These are phyloP conservation scores for Cudoniella acicularis DNA, from an alignment of 495 filamentous ascomycete species.

Conservation along the genomic window DNA sequence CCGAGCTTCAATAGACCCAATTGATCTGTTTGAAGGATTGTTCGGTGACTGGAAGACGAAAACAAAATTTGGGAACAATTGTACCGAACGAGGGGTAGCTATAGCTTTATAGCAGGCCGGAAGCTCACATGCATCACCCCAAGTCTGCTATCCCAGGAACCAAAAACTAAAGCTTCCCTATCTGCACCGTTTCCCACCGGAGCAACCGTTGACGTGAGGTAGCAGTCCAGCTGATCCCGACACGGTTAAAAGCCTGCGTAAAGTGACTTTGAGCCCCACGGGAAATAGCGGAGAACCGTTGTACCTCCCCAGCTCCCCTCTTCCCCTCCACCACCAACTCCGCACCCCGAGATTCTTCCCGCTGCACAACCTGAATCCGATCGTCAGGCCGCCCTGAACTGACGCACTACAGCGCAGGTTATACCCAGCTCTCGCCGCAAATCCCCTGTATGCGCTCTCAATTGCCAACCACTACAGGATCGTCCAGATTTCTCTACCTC, in stretches of 20 bases:
- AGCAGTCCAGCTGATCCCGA: background rate
- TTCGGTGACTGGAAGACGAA: background rate
- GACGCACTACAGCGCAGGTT: no score
- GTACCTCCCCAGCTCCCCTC: background rate
- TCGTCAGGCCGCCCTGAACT: no score
- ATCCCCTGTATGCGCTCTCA: no score
- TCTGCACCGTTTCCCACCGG: background rate
- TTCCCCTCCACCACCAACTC: background rate
- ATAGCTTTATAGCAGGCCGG: background rate
- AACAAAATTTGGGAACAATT: background rate
- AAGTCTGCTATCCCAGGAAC: background rate
- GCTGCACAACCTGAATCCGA: background rate
- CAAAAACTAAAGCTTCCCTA: background rate
- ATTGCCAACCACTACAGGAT: background rate
- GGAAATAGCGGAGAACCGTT: background rate
- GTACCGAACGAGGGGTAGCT: constrained; percentile 10
- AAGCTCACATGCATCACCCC: constrained; percentile 2
- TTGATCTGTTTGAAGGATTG: background rate
- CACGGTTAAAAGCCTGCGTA: background rate
- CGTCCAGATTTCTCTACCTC: background rate
- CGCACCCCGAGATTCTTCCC: background rate
- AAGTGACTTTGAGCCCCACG: background rate
- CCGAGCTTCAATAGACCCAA: background rate
- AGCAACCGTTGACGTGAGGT: background rate
- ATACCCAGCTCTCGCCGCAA: no score